Evolutionary conservation across 768 basidiomycete species (phyloP).

Genomic region (Serendipita sp.): DNA sequence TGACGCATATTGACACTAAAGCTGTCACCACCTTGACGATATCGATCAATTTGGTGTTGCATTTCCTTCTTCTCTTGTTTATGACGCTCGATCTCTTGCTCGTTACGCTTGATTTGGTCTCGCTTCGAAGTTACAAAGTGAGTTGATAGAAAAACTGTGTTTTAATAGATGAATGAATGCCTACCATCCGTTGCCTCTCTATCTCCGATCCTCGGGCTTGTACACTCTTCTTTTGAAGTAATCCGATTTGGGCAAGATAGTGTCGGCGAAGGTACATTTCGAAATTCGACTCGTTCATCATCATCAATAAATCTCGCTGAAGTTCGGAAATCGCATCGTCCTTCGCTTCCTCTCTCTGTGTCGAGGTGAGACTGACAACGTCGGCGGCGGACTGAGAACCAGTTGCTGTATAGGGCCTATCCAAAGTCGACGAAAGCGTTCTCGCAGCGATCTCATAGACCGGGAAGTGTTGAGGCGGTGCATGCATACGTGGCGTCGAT

Average conservation of each 20-base stretch:
- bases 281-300: conserved; percentile 72
- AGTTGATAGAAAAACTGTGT: neutral
- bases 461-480: conserved; percentile 18
- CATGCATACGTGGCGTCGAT: conserved; percentile 17
- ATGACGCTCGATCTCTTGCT: conserved; percentile 56
- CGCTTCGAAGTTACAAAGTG: neutral
- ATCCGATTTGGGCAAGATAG: conserved; percentile 69
- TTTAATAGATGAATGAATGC: conserved; percentile 18
- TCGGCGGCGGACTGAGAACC: neutral
- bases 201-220: conserved; percentile 59
- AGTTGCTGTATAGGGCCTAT: neutral
- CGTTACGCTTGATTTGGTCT: conserved; percentile 47
- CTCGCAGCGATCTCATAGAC: conserved; percentile 9
- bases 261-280: conserved; percentile 72
- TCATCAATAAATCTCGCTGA: conserved; percentile 58
- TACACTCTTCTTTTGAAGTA: conserved; percentile 58
- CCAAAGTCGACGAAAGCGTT: neutral
- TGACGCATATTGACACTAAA: conserved; percentile 2
- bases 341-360: conserved; percentile 9
- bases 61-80: conserved; percentile 51
- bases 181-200: conserved; percentile 67
- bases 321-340: conserved; percentile 51
- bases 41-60: conserved; percentile 33
- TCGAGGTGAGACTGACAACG: neutral
- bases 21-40: conserved; percentile 1